phyloP scores from a whole-genome alignment of 768 basidiomycete species.

The Lyophyllum atratum region DNA sequence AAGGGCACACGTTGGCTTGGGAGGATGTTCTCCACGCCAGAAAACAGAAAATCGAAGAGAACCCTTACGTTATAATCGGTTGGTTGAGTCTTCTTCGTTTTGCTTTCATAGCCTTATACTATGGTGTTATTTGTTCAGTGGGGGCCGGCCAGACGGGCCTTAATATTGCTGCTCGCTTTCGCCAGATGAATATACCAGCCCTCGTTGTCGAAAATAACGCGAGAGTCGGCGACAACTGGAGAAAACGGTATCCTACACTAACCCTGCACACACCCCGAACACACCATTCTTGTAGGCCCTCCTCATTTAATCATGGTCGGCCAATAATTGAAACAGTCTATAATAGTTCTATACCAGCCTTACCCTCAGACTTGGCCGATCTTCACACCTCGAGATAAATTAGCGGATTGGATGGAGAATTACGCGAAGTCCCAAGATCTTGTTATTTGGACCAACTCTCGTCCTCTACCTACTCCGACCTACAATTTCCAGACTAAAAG shows the following conservation, averaged over 20 bases:
- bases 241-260: conserved; percentile 50
- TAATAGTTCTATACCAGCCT: conserved; percentile 38
- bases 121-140: conserved; percentile 45
- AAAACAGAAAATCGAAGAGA: conserved; percentile 34
- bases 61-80: conserved; percentile 43
- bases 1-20: conserved; percentile 36
- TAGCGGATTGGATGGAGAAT: conserved; percentile 46
- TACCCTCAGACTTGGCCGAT: conserved; percentile 41
- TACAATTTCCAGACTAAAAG: conserved; percentile 31
- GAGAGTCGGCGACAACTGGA: conserved; percentile 63
- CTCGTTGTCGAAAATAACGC: conserved; percentile 60
- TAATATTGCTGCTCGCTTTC: conserved; percentile 60
- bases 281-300: conserved; percentile 13
- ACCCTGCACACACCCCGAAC: conserved; percentile 37
- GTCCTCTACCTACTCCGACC: conserved; percentile 28
- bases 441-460: conserved; percentile 42
- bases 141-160: conserved; percentile 67
- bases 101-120: background rate
- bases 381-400: conserved; percentile 41
- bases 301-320: background rate
- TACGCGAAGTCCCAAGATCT: conserved; percentile 43
- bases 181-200: conserved; percentile 49
- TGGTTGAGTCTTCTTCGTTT: conserved; percentile 10
- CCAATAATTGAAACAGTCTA: background rate
- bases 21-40: conserved; percentile 33